Base-by-base conservation (phyloP, 257 asterid species). In the Linaria vulgaris region DNA sequence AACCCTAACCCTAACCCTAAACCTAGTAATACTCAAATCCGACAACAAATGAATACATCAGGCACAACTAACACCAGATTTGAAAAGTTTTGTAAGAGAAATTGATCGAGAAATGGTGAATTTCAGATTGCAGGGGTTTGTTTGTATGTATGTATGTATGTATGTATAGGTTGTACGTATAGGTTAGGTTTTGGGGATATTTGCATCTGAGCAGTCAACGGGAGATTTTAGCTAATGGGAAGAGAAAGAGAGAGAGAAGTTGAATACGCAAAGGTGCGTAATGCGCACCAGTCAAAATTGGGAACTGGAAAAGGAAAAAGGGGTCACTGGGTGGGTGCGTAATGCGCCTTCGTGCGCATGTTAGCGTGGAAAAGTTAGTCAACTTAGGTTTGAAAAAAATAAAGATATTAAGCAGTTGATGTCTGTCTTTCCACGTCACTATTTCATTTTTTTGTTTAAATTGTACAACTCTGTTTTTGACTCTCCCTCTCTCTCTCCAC, bases 261-360 rank as follows among this genome's bases (percentile, higher is more conserved):
- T 69, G 81, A 70, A 80, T 73, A 79, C 90, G 92, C 84, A 82
- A 83, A n/a, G 56, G 78, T 82, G 80, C 79, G 83, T 59, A 63
- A 44, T 14, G 78, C 74, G 73, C 80, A 78, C 47, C 69, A 77
- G 85, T 80, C 83, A 77, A 81, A 63, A 63, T 53, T 46, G 74
- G 75, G 74, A 68, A 63, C 20, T 45, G 74, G 56, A 59, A 23
- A 61, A 37, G 6, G 31, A 6, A n/a, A n/a, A n/a, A 27, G 34
- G 6, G 34, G 6, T 27, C 6, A 27, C 6, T 27, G 6, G 6
- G 8, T 14, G 79, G 64, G 78, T 24, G 78, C 80, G 75, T 17
- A 76, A 27, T 72, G 84, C 76, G 78, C 81, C 64, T 16, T 8
- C 58, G 0, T 53, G 79, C 61, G 76, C 74, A 80, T 34, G 72